Evolutionary conservation across 2,329 filamentous ascomycete genomes (phyloP).

Genomic region (Phyllosticta citribraziliensis): DNA sequence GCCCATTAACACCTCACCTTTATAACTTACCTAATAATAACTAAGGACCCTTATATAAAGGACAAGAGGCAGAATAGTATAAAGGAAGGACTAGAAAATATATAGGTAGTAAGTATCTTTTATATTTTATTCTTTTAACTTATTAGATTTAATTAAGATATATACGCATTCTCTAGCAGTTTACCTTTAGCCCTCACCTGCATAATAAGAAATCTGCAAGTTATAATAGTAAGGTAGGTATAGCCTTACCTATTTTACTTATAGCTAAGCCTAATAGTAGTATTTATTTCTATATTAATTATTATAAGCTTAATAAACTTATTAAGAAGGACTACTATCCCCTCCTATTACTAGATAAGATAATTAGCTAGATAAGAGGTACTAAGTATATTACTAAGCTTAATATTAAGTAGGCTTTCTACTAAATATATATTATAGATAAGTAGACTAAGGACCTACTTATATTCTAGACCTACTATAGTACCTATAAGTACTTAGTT

Average conservation of each 20-base stretch:
- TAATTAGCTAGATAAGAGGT: conserved; percentile 1
- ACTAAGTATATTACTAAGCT: conserved; percentile 13
- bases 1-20: too few relatives aligned
- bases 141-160: too few relatives aligned
- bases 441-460: conserved; percentile 11
- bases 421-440: conserved; percentile 11
- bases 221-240: too few relatives aligned
- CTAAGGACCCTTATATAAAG: too few relatives aligned
- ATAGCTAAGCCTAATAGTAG: conserved; percentile 5
- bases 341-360: conserved; percentile 11
- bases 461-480: conserved; percentile 8
- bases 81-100: too few relatives aligned
- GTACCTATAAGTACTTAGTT: conserved; percentile 12
- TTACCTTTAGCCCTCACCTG: too few relatives aligned
- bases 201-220: too few relatives aligned
- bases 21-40: too few relatives aligned
- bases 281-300: conserved; percentile 11
- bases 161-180: too few relatives aligned
- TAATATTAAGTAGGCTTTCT: conserved; percentile 11
- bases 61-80: too few relatives aligned
- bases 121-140: too few relatives aligned
- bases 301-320: conserved; percentile 12
- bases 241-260: not conserved
- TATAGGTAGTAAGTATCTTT: too few relatives aligned
- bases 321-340: conserved; percentile 10